phyloP scores from a whole-genome alignment of 495 filamentous ascomycete species.

The Friedmanniomyces endolithicus region DNA sequence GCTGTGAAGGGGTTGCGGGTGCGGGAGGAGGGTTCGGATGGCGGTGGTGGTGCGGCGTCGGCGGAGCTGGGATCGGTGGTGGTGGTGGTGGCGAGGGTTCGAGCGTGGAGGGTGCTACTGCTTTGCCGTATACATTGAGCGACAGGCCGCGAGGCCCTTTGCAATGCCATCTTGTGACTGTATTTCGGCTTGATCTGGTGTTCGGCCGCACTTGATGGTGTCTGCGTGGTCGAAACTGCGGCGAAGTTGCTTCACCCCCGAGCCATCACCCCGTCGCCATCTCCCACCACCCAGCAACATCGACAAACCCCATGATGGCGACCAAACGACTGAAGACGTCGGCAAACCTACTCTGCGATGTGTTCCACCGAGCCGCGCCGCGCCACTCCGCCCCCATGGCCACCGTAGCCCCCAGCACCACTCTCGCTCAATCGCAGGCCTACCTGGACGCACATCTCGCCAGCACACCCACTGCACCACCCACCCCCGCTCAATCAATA shows the following conservation, averaged over 20 bases:
- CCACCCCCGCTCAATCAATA: constrained; percentile 4
- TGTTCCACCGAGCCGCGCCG: constrained; percentile 21
- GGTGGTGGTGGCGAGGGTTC: constrained; percentile 18
- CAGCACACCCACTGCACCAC: constrained; percentile 8
- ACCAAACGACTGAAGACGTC: constrained; percentile 11
- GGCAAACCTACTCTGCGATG: constrained; percentile 2
- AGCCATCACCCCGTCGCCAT: neutral
- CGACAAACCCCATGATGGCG: constrained; percentile 6
- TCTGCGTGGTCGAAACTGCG: too few relatives aligned
- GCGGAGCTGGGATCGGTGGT: constrained; percentile 5
- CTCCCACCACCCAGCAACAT: neutral
- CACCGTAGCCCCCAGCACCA: neutral
- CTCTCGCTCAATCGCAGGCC: constrained; percentile 22
- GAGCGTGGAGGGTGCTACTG: neutral
- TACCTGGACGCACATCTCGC: constrained; percentile 28
- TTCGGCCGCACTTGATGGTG: neutral
- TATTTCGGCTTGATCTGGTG: neutral
- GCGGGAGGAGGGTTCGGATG: neutral
- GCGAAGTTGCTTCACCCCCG: neutral
- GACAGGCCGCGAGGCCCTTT: neutral
- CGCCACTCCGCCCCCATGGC: constrained; percentile 47
- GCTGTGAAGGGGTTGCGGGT: constrained; percentile 25
- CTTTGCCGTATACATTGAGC: constrained; percentile 1
- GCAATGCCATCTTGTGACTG: neutral
- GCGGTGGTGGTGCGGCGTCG: constrained; percentile 14